A percentile compares a stretch with the other conserved stretches of the same genome.
Evolutionary conservation across 805 yeast species (phyloP).

Genomic region (Starmerella kuoi): DNA sequence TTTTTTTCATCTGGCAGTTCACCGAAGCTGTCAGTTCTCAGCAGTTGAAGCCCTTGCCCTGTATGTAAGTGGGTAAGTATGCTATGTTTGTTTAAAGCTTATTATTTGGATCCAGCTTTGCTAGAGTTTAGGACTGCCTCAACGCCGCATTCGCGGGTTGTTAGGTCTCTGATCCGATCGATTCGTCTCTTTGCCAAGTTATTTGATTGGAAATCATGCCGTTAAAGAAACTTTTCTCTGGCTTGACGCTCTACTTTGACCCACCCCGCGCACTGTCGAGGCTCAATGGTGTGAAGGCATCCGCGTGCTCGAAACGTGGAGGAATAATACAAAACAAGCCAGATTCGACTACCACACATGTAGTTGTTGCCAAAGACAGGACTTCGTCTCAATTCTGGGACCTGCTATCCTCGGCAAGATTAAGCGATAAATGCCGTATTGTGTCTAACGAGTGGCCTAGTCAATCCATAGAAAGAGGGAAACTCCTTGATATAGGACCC

Average conservation of each 20-base stretch:
- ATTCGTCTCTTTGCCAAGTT: too few species aligned
- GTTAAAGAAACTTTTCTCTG: constrained; percentile 4
- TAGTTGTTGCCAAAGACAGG: constrained; percentile 19
- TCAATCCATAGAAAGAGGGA: constrained; percentile 28
- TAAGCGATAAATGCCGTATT: constrained; percentile 5
- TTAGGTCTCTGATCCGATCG: too few species aligned
- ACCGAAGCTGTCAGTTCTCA: too few species aligned
- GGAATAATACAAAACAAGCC: constrained; percentile 17
- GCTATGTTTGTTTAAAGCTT: too few species aligned
- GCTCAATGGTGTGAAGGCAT: constrained; percentile 15
- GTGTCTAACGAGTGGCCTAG: constrained; percentile 26
- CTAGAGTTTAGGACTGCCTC: too few species aligned
- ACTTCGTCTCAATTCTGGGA: constrained; percentile 5
- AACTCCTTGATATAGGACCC: background rate
- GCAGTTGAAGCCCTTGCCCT: too few species aligned
- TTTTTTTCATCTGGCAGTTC: too few species aligned
- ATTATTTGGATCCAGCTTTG: too few species aligned
- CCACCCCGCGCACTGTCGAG: constrained; percentile 11
- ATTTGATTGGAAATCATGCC: too few species aligned
- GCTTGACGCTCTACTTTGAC: constrained; percentile 13
- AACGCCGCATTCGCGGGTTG: too few species aligned
- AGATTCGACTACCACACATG: constrained; percentile 21
- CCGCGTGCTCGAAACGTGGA: constrained; percentile 21
- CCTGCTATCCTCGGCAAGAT: background rate
- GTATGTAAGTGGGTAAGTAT: too few species aligned